Base-by-base conservation (phyloP, 495 filamentous ascomycete genomes). In the Friedmanniomyces endolithicus region DNA sequence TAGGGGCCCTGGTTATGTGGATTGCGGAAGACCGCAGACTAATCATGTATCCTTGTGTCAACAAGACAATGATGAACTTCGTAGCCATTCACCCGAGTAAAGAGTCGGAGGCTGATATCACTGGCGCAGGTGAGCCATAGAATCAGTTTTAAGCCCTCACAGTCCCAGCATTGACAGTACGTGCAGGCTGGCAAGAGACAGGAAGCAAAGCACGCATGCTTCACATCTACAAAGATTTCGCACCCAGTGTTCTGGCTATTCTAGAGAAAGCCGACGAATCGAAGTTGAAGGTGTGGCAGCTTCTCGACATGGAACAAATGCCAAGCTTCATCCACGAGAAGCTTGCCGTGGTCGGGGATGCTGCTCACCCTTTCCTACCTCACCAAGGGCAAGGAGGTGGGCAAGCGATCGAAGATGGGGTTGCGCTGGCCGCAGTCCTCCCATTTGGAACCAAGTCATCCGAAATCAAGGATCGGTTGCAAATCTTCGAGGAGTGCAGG, bases 331-430 rank as follows among this genome's bases (percentile, higher is more conserved):
- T 72, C 1, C 67, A 74, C 6, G 74, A 63, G 2, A 70, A 67
- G 22, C 50, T 83, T 27, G 77, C 70, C 6, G 64, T 81, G 0
- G 47, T 85, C 3, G 81, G 82, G 1, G 82, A 84, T 71, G 76
- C 81, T 0, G 79, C 76, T 25, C 81, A 85, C 67, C 80, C 79
- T 6, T 82, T 83, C 60, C 60, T 58, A n/a, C 54, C 50, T 52
- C 56, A 67, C 55, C 67, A 68, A 55, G 67, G 66, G 11, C 67
- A 70, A 59, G 66, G 66, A n/a, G 67, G 63, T 14, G 67, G 52
- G 11, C 50, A 57, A 45, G 67, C 66, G 11, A 68, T 70, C 29
- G 80, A 86, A 61, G 80, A 84, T 57, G 79, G 75, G 4, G 75
- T 77, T 0, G 70, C 76, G 6, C 67, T 84, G 0, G 74, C 72